These are phyloP conservation scores for Salix caprea DNA, from an alignment of 345 rosid species.

Conservation along the genomic window DNA sequence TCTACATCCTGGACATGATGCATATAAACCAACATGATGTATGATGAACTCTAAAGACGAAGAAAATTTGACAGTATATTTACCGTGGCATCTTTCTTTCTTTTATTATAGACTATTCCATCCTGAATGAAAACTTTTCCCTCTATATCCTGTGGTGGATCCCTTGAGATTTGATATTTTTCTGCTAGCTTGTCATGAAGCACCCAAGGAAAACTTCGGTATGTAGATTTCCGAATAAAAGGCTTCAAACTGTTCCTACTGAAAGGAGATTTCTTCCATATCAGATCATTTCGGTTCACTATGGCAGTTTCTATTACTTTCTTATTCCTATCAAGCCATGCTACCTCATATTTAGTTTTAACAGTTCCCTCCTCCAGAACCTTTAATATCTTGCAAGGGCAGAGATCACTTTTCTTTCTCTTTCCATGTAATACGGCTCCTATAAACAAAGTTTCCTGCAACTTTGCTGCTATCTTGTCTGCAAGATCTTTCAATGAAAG, in stretches of 20 bases:
- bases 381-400: constrained; percentile 62
- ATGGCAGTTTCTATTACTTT: constrained; percentile 43
- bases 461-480: constrained; percentile 51
- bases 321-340: constrained; percentile 62
- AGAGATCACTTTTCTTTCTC: constrained; percentile 43
- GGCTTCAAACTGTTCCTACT: constrained; percentile 80
- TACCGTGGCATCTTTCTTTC: constrained; percentile 26
- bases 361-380: constrained; percentile 36
- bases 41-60: neutral
- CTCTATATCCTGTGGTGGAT: constrained; percentile 60
- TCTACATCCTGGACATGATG: constrained; percentile 45
- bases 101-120: constrained; percentile 52
- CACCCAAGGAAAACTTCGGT: constrained; percentile 82
- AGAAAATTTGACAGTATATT: constrained; percentile 6
- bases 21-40: constrained; percentile 15
- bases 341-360: constrained; percentile 53
- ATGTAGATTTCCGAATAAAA: constrained; percentile 87
- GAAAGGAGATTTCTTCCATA: constrained; percentile 62
- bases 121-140: constrained; percentile 49
- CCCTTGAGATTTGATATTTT: constrained; percentile 58
- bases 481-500: constrained; percentile 87
- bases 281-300: constrained; percentile 55
- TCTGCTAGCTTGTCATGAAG: constrained; percentile 63
- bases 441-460: constrained; percentile 48
- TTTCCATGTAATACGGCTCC: constrained; percentile 67